Base-by-base conservation (phyloP, 441 rosid genomes). In the Daphne laureola region DNA sequence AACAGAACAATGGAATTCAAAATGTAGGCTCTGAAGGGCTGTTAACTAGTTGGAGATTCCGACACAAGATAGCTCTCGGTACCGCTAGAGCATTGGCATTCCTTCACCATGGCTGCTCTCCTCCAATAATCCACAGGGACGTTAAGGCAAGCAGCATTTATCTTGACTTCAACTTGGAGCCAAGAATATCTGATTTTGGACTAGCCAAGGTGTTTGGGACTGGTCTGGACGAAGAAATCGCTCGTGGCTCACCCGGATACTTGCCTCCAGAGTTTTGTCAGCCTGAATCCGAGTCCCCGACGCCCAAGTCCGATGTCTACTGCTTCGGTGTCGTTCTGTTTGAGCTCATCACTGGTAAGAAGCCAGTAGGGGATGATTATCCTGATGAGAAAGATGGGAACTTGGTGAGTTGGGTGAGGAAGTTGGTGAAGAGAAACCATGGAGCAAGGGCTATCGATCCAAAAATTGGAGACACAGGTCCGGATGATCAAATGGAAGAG, bases 21-120 rank as follows among this genome's bases (percentile, higher is more conserved):
- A 78, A 81, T 66, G 71, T 78, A 45, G 84, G 87, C 9, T 71
- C 73, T 2, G 87, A 80, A 64, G 88, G 87, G 12, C 57, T 78
- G 4, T 60, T 78, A 14, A 78, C 84, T 21, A 84, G 90, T 8
- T 91, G 98, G 98, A 71, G 63, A 49, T 86, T 86, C 71, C 76
- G 96, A 42, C 98, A 91, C 71, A 83, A 73, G 66, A 74, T 87
- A 44, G 93, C 96, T 2, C 85, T 91, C 13, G 98, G 96, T 55
- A 79, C 90, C 0, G 98, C 98, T 9, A 75, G 98, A 58, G 98
- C 96, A 43, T 58, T 91, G 62, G 95, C 98, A 12, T 91, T 87
- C 52, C 88, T 91, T 55, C 98, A 87, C 63, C 98, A 91, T 17
- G 98, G 98, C 46, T 84, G 98, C 75, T 91, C 85, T 17, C 95